Base-by-base conservation (phyloP, 805 yeast species). In the Metschnikowia continentalis region DNA sequence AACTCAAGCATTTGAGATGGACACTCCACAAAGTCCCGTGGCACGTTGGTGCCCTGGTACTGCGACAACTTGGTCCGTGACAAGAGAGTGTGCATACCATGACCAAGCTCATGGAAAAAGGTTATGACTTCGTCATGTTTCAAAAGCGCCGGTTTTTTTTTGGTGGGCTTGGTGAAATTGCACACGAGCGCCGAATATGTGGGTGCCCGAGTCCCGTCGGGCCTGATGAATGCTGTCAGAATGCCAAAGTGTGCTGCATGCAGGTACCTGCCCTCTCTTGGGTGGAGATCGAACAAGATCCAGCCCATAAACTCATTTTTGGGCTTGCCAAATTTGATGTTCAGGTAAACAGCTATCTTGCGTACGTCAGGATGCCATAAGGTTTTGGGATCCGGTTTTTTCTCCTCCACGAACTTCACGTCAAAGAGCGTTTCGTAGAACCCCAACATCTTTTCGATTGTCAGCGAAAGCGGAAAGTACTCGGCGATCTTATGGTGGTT, bases 1-100 rank as follows among this genome's bases (percentile, higher is more conserved):
- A 82, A 86, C 67, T 89, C 96, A 59, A 89, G 74, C 83, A 89
- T 81, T 71, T 89, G 96, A 1, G 96, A 88, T 26, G 96, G 96
- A 52, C 92, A 88, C 68, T 89, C 96, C 46, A 89, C 96, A 69
- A 89, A 89, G 69, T 89, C 96, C 78, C 94, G 77, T 36, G 86
- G 82, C 42, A 87, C 92, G 37, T 79, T 74, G 32, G 91, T 84
- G 20, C 96, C 96, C 62, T 82, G 86, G 69, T 88, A 88, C 54
- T 84, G 76, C 2, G 86, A 76, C 57, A 79, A 82, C 51, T 71
- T 72, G 26, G 91, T 84, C 54, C 77, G 73, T 10, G 91, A 88
- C 49, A 88, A 76, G 44, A 88, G 69, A 57, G 82, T 86, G 67
- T 89, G 96, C 51, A 89, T 85, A 50, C 95, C 96, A 62, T 89